Evolutionary conservation across 257 asterid species (phyloP).

Genomic region (Henckelia pumila): DNA sequence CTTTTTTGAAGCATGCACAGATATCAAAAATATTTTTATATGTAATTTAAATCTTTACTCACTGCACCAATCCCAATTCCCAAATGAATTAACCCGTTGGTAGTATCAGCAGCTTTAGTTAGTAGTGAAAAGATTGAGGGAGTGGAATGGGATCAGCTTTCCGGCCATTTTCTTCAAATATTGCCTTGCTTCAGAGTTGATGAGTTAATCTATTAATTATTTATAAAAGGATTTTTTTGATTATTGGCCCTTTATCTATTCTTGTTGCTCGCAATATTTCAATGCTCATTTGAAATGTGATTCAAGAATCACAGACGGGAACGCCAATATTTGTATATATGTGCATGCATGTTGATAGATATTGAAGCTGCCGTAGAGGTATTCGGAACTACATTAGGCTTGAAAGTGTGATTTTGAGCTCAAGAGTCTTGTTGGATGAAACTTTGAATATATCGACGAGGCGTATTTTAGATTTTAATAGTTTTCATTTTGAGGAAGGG

Average conservation of each 20-base stretch:
- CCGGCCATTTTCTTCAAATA: constrained; percentile 29
- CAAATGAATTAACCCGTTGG: constrained; percentile 10
- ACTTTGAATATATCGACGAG: neutral
- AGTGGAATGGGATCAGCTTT: constrained; percentile 28
- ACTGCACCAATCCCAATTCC: constrained; percentile 35
- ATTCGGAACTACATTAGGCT: no score
- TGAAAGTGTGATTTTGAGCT: neutral
- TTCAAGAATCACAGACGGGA: no score
- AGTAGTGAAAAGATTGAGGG: constrained; percentile 22
- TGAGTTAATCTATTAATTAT: no score
- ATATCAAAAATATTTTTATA: constrained; percentile 30
- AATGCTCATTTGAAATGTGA: neutral
- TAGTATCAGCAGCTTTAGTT: constrained; percentile 20
- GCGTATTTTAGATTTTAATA: no score
- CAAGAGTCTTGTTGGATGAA: constrained; percentile 22
- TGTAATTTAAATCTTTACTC: no score
- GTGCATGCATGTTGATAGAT: no score
- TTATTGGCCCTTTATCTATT: no score
- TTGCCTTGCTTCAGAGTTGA: constrained; percentile 34
- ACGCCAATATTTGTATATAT: no score
- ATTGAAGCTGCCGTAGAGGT: no score
- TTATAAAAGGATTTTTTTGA: no score
- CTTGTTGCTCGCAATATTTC: no score
- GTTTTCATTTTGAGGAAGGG: no score
- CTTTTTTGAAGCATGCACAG: constrained; percentile 13